These are phyloP conservation scores for Croton laevigatus DNA, from an alignment of 441 rosid species.

Conservation along the genomic window DNA sequence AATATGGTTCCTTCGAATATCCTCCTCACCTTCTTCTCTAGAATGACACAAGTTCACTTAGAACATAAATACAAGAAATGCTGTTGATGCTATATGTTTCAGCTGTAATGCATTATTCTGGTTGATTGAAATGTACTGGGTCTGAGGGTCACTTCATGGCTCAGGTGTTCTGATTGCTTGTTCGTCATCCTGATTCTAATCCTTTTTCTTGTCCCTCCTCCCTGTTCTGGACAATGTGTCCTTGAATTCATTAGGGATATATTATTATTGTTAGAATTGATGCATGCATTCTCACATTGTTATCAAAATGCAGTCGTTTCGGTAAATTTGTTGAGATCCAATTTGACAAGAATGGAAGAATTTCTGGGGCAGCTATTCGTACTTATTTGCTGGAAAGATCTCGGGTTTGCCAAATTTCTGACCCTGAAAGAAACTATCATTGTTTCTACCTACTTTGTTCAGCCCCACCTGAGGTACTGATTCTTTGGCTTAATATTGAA, in stretches of 20 bases:
- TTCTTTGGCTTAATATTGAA: slow-evolving; percentile 21
- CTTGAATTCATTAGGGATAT: slow-evolving; percentile 3
- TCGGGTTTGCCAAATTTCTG: slow-evolving; percentile 98
- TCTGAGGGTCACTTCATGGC: not conserved
- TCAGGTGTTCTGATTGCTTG: not conserved
- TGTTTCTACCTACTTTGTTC: slow-evolving; percentile 98
- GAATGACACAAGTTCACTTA: not conserved
- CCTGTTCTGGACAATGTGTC: not conserved
- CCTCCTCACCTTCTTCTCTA: not conserved
- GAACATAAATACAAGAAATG: not conserved
- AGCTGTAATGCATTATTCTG: not conserved
- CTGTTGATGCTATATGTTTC: not conserved
- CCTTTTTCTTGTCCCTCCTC: not conserved
- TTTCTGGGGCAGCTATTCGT: slow-evolving; percentile 98
- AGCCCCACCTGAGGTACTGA: slow-evolving; percentile 91
- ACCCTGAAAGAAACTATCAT: slow-evolving; percentile 99
- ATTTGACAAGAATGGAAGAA: slow-evolving; percentile 96
- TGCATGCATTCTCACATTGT: slow-evolving; percentile 23
- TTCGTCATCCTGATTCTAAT: not conserved
- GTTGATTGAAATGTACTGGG: not conserved
- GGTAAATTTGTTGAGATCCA: slow-evolving; percentile 99
- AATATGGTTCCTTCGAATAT: not conserved
- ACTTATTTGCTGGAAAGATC: slow-evolving; percentile 99
- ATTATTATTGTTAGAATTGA: slow-evolving; percentile 10
- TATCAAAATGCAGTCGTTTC: slow-evolving; percentile 77